phyloP scores from a whole-genome alignment of 2,329 filamentous ascomycete genomes.

The Madurella fahalii region DNA sequence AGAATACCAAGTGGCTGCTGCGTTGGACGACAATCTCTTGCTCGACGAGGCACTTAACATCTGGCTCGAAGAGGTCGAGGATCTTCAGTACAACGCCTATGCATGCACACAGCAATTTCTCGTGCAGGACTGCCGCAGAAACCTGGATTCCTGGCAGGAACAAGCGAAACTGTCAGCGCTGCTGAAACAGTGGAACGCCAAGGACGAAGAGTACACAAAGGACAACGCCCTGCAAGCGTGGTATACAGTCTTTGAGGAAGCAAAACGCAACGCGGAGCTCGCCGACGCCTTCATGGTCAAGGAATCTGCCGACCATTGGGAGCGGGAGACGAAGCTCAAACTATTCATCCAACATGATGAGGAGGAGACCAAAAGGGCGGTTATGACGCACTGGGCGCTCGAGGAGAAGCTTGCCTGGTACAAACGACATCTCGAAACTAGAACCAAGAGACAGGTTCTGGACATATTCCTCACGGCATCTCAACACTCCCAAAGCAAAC shows the following conservation, averaged over 20 bases:
- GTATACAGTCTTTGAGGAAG: slow-evolving; percentile 4
- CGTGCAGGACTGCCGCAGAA: slow-evolving; percentile 14
- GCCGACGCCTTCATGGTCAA: slow-evolving; percentile 22
- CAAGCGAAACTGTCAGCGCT: slow-evolving; percentile 20
- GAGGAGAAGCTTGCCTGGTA: slow-evolving; percentile 28
- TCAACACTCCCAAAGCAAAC: slow-evolving; percentile 4
- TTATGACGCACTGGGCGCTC: slow-evolving; percentile 28
- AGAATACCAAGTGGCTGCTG: slow-evolving; percentile 15
- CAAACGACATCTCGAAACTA: slow-evolving; percentile 23
- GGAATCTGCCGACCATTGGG: slow-evolving; percentile 27
- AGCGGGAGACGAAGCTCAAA: slow-evolving; percentile 26
- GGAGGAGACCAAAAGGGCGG: slow-evolving; percentile 16
- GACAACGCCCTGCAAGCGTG: slow-evolving; percentile 10
- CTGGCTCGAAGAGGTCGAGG: slow-evolving; percentile 24
- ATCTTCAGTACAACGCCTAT: slow-evolving; percentile 17
- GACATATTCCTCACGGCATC: slow-evolving; percentile 10
- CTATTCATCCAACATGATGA: slow-evolving; percentile 18
- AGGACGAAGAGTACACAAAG: slow-evolving; percentile 6
- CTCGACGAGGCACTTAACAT: slow-evolving; percentile 23
- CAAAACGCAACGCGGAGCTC: slow-evolving; percentile 6
- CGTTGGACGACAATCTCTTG: slow-evolving; percentile 20
- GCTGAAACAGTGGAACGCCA: slow-evolving; percentile 16
- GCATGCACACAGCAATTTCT: slow-evolving; percentile 16
- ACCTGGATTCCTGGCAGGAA: slow-evolving; percentile 24
- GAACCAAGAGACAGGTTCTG: slow-evolving; percentile 15